A percentile compares a stretch with the other conserved stretches of the same genome.
phyloP scores from a whole-genome alignment of 2,329 filamentous ascomycete genomes.

The Fusarium duplospermum region DNA sequence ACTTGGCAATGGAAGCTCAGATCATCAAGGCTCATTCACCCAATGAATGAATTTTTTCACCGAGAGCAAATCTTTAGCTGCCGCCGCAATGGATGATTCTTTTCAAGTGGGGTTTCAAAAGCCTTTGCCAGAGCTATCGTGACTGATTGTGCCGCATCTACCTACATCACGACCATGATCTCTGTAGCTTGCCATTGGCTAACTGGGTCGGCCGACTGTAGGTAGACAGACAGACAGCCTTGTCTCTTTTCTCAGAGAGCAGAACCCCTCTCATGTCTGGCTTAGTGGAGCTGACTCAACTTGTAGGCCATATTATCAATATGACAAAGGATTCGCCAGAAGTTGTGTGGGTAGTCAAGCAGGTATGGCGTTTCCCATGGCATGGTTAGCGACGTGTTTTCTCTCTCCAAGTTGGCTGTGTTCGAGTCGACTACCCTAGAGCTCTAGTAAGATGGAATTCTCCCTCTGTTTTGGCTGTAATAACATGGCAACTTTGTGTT shows the following conservation, averaged over 20 bases:
- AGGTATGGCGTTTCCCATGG: not conserved
- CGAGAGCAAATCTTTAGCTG: not conserved
- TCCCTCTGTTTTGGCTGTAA: not conserved
- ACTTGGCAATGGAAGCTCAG: not conserved
- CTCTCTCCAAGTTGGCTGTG: not conserved
- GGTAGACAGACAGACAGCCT: not conserved
- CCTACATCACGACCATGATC: not conserved
- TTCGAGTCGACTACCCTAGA: not conserved
- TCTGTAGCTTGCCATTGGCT: not conserved
- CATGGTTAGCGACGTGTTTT: not conserved
- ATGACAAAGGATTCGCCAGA: constrained; percentile 10
- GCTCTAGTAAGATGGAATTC: not conserved
- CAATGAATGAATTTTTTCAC: not conserved
- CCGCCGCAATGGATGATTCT: not conserved
- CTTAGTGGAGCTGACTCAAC: constrained; percentile 30
- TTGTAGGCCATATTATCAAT: constrained; percentile 3
- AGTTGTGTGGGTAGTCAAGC: not conserved
- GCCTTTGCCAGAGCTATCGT: not conserved
- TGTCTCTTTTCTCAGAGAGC: not conserved
- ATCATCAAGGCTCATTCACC: constrained; percentile 1
- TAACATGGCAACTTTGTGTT: not conserved
- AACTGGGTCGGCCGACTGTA: not conserved
- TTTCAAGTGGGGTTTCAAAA: not conserved
- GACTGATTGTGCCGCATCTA: not conserved
- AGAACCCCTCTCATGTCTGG: constrained; percentile 2